Evolutionary conservation across 306 rosid species (phyloP), one percentile per base, ranked within the genome.

Genomic region (Hylodesmum podocarpum): DNA sequence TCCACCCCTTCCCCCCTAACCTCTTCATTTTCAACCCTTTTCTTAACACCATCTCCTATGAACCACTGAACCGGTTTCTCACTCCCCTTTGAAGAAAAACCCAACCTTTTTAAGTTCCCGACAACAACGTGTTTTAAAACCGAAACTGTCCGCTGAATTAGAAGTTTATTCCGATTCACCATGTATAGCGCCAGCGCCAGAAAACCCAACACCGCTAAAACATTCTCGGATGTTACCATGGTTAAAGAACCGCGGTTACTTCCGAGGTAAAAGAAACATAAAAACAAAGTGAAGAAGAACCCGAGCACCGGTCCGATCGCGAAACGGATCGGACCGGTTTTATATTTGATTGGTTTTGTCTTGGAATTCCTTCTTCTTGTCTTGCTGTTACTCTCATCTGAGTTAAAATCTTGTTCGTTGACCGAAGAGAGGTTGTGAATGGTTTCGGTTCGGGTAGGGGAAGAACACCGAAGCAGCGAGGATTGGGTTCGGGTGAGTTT

Each of bases 371-470:
- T 57, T 57, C 37, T 57, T 28, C 1, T 57, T 57, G 19, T 57
- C 64, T 57, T 57, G 18, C 65, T 81, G 72, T 39, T 84, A 86
- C 9, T 79, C 83, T 9, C 80, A 3, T 53, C 61, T 29, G 33
- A 51, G 13, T n/a, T n/a, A 41, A 54, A 80, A 61, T 88, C 90
- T 11, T 84, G 87, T 39, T 88, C 93, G 69, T 84, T 84, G 58
- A 93, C 70, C 22, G 93, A 91, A 16, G 88, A 78, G 68, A 91
- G 83, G 64, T 93, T 89, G 49, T 86, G 93, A 61, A 86, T 55
- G 69, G 98, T 90, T n/a, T n/a, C n/a, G n/a, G n/a, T n/a, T n/a
- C n/a, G n/a, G 33, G 96, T 93, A 4, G 97, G 92, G 0, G 98
- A 93, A 5, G 93, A 93, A 28, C 77, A 80, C 36, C 98, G 94